phyloP scores from a whole-genome alignment of 208 protist species.

The Crithidia mellificae region DNA sequence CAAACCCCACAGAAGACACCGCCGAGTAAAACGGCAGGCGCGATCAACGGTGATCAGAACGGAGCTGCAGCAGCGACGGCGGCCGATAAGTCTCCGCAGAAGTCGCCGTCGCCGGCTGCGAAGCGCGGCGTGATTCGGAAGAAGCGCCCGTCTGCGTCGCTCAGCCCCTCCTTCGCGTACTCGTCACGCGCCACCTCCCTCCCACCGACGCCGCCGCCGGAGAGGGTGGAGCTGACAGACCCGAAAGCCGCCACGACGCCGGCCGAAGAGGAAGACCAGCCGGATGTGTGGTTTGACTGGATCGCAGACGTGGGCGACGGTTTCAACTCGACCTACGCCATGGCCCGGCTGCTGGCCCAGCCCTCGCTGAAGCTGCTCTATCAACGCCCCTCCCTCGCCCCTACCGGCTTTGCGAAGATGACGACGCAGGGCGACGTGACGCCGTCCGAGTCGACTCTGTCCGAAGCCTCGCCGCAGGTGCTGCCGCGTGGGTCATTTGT shows the following conservation, averaged over 20 bases:
- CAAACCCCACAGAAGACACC: background rate
- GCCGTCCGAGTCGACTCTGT: background rate
- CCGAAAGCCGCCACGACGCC: background rate
- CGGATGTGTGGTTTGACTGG: constrained; percentile 87
- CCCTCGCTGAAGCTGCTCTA: constrained; percentile 58
- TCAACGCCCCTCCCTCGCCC: constrained; percentile 38
- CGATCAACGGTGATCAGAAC: background rate
- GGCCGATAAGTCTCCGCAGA: background rate
- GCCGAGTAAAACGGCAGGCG: background rate
- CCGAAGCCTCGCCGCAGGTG: constrained; percentile 18
- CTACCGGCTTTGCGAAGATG: background rate
- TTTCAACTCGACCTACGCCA: constrained; percentile 88
- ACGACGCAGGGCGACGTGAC: background rate
- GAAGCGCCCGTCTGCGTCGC: background rate
- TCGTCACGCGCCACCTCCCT: background rate
- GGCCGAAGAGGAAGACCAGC: background rate
- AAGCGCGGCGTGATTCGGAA: background rate
- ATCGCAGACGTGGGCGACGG: constrained; percentile 86
- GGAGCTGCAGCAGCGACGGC: background rate
- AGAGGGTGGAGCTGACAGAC: background rate
- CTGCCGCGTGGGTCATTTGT: constrained; percentile 83
- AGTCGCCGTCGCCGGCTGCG: background rate
- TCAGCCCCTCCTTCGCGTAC: background rate
- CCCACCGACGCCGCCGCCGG: background rate
- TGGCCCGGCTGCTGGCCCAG: constrained; percentile 76